Percentiles rank a stretch among this genome's conserved stretches.
phyloP scores from a whole-genome alignment of 225 moss, liverwort and hornwort genomes.

The Climacium dendroides region DNA sequence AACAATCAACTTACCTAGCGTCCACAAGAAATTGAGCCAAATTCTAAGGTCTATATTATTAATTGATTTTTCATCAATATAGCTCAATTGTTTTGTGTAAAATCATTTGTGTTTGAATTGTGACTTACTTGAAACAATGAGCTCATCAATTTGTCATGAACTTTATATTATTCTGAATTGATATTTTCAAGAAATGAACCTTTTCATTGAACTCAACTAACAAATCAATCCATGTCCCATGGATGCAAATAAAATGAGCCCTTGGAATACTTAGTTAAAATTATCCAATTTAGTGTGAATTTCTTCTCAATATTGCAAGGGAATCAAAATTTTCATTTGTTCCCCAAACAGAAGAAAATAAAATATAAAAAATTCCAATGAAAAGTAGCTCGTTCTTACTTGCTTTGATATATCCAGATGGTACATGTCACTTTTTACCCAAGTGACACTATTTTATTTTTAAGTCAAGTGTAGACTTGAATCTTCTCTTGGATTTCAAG shows the following conservation, averaged over 20 bases:
- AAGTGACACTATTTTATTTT: neutral
- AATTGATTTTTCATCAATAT: neutral
- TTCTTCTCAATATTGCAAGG: neutral
- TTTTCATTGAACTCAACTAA: neutral
- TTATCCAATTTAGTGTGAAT: neutral
- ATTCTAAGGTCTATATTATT: neutral
- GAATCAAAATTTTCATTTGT: neutral
- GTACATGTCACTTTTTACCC: neutral
- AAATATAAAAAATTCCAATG: no score
- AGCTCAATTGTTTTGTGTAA: accelerated
- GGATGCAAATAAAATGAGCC: neutral
- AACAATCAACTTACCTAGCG: neutral
- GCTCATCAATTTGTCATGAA: neutral
- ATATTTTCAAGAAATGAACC: neutral
- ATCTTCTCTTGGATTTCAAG: neutral
- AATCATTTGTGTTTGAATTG: neutral
- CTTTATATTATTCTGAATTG: neutral
- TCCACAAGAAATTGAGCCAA: neutral
- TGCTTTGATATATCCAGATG: neutral
- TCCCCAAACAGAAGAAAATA: neutral
- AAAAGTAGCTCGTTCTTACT: neutral
- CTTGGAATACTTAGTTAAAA: neutral
- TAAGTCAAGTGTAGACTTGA: neutral
- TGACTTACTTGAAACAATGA: neutral
- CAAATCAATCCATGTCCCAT: neutral